Conservation (phyloP, 176 grass and related monocot genomes). For the Zea luxurians region DNA sequence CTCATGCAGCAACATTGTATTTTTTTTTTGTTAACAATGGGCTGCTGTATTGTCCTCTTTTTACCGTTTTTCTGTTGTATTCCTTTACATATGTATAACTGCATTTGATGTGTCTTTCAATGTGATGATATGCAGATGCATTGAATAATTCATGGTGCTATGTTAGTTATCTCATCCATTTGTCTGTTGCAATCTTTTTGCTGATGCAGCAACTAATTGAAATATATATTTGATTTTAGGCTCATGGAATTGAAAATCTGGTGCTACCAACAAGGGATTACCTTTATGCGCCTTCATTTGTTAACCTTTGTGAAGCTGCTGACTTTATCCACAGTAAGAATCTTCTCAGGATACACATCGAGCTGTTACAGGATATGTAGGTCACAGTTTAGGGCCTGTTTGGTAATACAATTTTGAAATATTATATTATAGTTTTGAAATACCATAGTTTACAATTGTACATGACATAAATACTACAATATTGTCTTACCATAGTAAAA, state of each 20-base stretch:
- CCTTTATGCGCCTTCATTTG: constrained; percentile 88
- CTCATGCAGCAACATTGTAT: background rate
- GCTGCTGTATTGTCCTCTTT: background rate
- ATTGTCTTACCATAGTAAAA: too few relatives aligned
- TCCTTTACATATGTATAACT: background rate
- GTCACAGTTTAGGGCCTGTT: background rate
- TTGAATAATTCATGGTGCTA: background rate
- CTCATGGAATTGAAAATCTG: constrained; percentile 82
- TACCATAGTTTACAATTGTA: too few relatives aligned
- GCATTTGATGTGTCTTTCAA: background rate
- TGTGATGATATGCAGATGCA: background rate
- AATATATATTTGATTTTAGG: constrained; percentile 48
- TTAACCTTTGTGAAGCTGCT: constrained; percentile 69
- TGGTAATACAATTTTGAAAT: too few relatives aligned
- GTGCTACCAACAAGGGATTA: constrained; percentile 94
- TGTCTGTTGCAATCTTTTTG: background rate
- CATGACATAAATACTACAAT: too few relatives aligned
- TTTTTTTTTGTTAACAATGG: constrained; percentile 4
- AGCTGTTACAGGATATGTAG: background rate
- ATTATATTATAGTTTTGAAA: too few relatives aligned
- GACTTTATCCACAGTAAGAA: constrained; percentile 90
- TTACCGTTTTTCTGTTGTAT: background rate
- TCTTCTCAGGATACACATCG: constrained; percentile 17
- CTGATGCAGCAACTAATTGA: background rate
- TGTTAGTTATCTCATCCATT: background rate